phyloP scores from a whole-genome alignment of 805 yeast species.

The Helenozyma baotianmanensis region DNA sequence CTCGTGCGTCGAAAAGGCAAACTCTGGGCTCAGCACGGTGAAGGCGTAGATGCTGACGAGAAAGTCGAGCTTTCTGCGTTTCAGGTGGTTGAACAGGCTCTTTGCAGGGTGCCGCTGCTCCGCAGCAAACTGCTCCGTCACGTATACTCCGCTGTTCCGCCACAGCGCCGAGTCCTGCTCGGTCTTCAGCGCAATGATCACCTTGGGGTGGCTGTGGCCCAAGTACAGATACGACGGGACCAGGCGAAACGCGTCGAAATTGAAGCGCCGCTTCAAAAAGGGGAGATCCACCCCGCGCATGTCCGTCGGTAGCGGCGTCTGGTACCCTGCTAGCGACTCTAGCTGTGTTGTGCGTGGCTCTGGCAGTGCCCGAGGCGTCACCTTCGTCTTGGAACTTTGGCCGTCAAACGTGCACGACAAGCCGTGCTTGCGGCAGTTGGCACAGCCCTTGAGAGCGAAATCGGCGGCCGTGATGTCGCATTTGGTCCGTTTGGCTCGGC shows the following conservation, averaged over 20 bases:
- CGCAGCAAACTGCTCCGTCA: constrained; percentile 3
- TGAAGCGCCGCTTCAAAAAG: constrained; percentile 15
- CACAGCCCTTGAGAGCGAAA: constrained; percentile 20
- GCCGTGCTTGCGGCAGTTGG: constrained; percentile 15
- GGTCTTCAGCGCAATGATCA: constrained; percentile 16
- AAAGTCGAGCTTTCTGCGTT: constrained; percentile 18
- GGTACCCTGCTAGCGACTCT: too few species aligned
- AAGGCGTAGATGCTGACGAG: constrained; percentile 35
- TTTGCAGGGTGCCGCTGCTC: not conserved
- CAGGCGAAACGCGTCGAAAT: constrained; percentile 16
- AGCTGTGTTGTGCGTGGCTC: too few species aligned
- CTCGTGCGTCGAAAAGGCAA: constrained; percentile 17
- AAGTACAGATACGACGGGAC: constrained; percentile 13
- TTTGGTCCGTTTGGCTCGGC: constrained; percentile 29
- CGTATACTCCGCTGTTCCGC: constrained; percentile 24
- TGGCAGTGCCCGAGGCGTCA: too few species aligned
- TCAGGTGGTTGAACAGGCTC: constrained; percentile 13
- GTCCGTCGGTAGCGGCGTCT: too few species aligned
- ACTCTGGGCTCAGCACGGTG: constrained; percentile 26
- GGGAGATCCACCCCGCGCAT: too few species aligned
- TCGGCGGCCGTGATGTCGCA: constrained; percentile 17
- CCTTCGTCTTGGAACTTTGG: too few species aligned
- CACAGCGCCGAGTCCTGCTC: constrained; percentile 18
- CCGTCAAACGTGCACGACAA: constrained; percentile 16
- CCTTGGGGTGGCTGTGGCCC: constrained; percentile 27